A percentile compares a stretch with the other conserved stretches of the same genome.
Conservation (phyloP, 805 yeast genomes). For the Metschnikowia kunwiensis region DNA sequence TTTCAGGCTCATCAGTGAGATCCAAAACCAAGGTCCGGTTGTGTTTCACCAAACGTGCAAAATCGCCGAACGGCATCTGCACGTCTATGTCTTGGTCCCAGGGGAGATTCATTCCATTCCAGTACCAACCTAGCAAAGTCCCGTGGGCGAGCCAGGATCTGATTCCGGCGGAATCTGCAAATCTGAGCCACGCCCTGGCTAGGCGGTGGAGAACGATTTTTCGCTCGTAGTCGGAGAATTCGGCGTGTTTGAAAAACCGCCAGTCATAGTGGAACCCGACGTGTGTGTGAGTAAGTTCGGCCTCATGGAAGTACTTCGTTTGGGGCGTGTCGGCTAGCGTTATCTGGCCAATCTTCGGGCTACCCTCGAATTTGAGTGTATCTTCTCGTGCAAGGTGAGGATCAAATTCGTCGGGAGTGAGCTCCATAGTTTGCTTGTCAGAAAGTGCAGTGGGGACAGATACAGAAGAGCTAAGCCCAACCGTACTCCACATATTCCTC, state of each 20-base stretch:
- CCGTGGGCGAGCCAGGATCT: constrained; percentile 68
- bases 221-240: constrained; percentile 27
- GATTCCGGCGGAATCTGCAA: constrained; percentile 44
- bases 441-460: too few species aligned
- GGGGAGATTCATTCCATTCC: constrained; percentile 60
- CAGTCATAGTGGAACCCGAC: constrained; percentile 22
- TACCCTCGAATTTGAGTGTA: too few species aligned
- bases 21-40: constrained; percentile 33
- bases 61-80: constrained; percentile 52
- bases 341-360: too few species aligned
- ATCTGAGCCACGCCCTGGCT: constrained; percentile 51
- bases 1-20: constrained; percentile 50
- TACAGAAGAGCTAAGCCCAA: too few species aligned
- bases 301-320: constrained; percentile 20
- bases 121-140: constrained; percentile 57
- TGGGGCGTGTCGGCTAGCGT: too few species aligned
- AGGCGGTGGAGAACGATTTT: constrained; percentile 40
- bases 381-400: too few species aligned
- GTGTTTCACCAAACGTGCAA: constrained; percentile 46
- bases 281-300: constrained; percentile 5
- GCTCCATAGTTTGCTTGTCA: too few species aligned
- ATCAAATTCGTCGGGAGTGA: too few species aligned
- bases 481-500: too few species aligned
- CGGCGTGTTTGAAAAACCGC: constrained; percentile 19
- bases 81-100: constrained; percentile 71